Evolutionary conservation across 371 early-diverging fungal species (phyloP).

Genomic region (Mycotypha africana): DNA sequence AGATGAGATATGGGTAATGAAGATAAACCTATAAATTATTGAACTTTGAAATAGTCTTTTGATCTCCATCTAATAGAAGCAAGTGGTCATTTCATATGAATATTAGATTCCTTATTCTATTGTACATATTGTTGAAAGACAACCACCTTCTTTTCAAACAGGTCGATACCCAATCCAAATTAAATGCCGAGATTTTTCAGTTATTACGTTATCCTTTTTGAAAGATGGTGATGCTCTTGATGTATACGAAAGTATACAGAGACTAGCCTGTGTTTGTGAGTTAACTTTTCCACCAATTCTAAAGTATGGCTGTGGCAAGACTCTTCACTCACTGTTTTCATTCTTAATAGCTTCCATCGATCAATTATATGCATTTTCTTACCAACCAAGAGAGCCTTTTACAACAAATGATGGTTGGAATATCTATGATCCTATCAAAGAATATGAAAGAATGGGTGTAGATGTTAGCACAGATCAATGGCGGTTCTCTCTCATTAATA

Average conservation of each 20-base stretch:
- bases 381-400: conserved; percentile 52
- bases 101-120: conserved; percentile 78
- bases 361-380: conserved; percentile 80
- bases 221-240: conserved; percentile 71
- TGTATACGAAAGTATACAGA: conserved; percentile 75
- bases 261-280: conserved; percentile 61
- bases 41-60: too few relatives aligned
- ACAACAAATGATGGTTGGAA: conserved; percentile 58
- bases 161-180: conserved; percentile 60
- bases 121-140: conserved; percentile 77
- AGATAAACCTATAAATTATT: not conserved
- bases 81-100: not conserved
- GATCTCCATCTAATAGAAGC: too few relatives aligned
- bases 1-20: conserved; percentile 68
- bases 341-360: conserved; percentile 52
- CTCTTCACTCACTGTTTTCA: not conserved
- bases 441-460: conserved; percentile 87
- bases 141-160: conserved; percentile 37
- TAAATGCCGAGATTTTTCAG: conserved; percentile 77
- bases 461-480: conserved; percentile 62
- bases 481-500: conserved; percentile 76
- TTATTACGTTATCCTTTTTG: conserved; percentile 62
- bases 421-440: conserved; percentile 70
- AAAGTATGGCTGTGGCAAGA: not conserved
- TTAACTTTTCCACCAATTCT: conserved; percentile 1